phyloP scores from a whole-genome alignment of 192 early-diverging fungal species.

The Dissophora globulifera region DNA sequence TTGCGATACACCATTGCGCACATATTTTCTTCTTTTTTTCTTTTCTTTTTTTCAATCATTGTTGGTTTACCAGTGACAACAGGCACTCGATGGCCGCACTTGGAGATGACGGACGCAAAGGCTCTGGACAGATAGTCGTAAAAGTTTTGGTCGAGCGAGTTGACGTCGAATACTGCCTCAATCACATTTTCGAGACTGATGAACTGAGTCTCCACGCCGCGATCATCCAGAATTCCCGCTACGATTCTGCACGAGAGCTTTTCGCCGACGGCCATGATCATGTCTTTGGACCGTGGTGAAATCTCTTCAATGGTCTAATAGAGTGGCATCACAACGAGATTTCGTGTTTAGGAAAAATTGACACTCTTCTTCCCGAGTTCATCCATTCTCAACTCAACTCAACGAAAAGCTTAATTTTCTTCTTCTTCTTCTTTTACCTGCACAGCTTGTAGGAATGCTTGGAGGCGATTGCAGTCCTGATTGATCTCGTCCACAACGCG shows the following conservation, averaged over 20 bases:
- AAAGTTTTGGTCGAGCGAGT: slow-evolving; percentile 87
- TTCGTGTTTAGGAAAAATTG: no score
- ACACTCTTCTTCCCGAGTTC: no score
- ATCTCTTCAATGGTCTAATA: slow-evolving; percentile 89
- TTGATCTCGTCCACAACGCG: slow-evolving; percentile 68
- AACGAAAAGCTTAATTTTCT: no score
- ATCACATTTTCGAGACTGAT: slow-evolving; percentile 89
- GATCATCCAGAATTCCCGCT: slow-evolving; percentile 79
- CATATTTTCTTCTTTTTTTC: no score
- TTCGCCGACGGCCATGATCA: slow-evolving; percentile 94
- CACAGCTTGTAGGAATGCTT: slow-evolving; percentile 88
- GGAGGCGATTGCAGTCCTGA: slow-evolving; percentile 80
- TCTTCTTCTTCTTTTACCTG: no score
- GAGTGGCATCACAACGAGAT: no score
- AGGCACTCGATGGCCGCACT: slow-evolving; percentile 75
- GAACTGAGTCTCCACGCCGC: slow-evolving; percentile 86
- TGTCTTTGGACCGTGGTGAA: slow-evolving; percentile 92
- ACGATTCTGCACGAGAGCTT: slow-evolving; percentile 93
- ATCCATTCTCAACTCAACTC: background rate
- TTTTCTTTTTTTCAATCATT: no score
- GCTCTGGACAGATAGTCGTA: slow-evolving; percentile 89
- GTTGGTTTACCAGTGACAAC: slow-evolving; percentile 78
- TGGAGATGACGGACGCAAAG: slow-evolving; percentile 67
- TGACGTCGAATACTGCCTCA: slow-evolving; percentile 79
- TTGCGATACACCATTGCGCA: no score